Evolutionary conservation across 176 grass and related monocot species (phyloP).

Genomic region (Dactylis glomerata): DNA sequence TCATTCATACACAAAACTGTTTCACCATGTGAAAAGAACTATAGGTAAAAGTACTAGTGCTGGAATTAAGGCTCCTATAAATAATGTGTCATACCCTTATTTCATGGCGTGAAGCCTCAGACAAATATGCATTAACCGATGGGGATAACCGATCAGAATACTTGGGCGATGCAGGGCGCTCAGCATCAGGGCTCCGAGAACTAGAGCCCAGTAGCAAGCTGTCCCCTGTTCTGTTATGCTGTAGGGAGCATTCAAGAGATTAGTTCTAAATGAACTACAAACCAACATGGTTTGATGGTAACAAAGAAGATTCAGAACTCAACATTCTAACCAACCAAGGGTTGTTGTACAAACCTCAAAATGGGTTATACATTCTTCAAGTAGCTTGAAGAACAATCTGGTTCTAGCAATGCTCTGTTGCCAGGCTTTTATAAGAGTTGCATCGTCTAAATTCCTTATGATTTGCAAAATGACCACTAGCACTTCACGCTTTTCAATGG

Average conservation of each 20-base stretch:
- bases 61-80: slow-evolving; percentile 13
- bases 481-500: slow-evolving; percentile 94
- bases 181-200: slow-evolving; percentile 88
- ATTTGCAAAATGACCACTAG: slow-evolving; percentile 97
- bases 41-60: not conserved
- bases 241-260: slow-evolving; percentile 31
- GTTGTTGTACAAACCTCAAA: slow-evolving; percentile 74
- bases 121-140: slow-evolving; percentile 82
- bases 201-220: slow-evolving; percentile 84
- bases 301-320: slow-evolving; percentile 19
- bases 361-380: slow-evolving; percentile 95
- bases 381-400: slow-evolving; percentile 98
- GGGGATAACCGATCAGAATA: slow-evolving; percentile 97
- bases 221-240: slow-evolving; percentile 90
- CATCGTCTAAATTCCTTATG: slow-evolving; percentile 93
- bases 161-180: slow-evolving; percentile 79
- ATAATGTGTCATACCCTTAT: slow-evolving; percentile 71
- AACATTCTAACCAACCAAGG: not conserved
- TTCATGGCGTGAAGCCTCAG: slow-evolving; percentile 98
- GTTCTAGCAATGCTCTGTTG: slow-evolving; percentile 98
- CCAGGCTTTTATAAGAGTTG: slow-evolving; percentile 97
- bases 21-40: not conserved
- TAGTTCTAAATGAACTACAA: slow-evolving; percentile 21
- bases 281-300: not conserved
- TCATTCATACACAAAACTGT: not conserved